These are phyloP conservation scores for Aspergillus campestris DNA, from an alignment of 495 filamentous ascomycete genomes.

Conservation along the genomic window DNA sequence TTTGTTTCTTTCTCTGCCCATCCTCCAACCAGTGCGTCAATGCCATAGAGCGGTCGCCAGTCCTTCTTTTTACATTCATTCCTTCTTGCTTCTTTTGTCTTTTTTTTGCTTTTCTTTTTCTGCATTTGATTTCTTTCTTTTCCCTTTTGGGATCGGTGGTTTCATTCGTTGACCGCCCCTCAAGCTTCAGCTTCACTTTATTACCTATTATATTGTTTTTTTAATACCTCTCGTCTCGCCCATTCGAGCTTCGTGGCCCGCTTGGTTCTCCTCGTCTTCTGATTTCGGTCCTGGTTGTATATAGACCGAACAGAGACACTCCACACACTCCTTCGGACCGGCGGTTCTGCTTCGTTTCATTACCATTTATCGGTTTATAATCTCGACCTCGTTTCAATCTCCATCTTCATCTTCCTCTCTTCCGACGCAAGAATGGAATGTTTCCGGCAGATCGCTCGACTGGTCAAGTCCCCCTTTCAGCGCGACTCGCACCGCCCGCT, in stretches of 20 bases:
- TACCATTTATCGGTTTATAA: neutral
- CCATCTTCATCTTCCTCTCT: neutral
- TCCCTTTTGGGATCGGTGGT: constrained; percentile 1
- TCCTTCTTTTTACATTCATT: constrained; percentile 11
- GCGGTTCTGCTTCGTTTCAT: neutral
- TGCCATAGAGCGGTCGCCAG: constrained; percentile 19
- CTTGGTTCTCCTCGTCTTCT: constrained; percentile 8
- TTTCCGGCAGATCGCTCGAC: constrained; percentile 31
- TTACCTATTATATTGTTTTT: too few species aligned
- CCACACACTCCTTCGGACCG: neutral
- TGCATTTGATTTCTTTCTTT: constrained; percentile 18
- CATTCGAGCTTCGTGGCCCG: neutral
- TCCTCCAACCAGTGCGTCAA: constrained; percentile 9
- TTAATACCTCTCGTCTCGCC: too few species aligned
- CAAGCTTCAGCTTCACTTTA: too few species aligned
- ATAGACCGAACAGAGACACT: too few species aligned
- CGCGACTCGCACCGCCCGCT: constrained; percentile 21
- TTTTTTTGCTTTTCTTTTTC: constrained; percentile 16
- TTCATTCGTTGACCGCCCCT: too few species aligned
- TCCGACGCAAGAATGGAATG: constrained; percentile 25
- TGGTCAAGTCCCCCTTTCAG: constrained; percentile 29
- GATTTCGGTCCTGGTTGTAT: neutral
- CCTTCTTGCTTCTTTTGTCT: constrained; percentile 1
- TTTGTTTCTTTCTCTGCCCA: constrained; percentile 5
- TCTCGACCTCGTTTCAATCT: neutral